Conservation (phyloP, 2,329 filamentous ascomycete species). For the Verticillium nubilum region DNA sequence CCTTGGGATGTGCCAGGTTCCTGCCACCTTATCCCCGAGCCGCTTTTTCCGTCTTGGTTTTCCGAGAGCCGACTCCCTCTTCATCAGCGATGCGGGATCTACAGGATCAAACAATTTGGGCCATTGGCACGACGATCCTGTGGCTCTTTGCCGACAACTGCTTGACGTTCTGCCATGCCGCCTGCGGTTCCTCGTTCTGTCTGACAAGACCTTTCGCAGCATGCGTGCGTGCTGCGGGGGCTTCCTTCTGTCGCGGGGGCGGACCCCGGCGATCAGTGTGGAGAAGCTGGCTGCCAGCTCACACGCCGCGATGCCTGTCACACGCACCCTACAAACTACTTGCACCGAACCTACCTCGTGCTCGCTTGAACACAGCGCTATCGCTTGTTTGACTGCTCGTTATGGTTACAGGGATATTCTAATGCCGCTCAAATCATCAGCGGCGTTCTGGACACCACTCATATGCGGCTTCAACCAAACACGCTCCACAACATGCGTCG, state of each 20-base stretch:
- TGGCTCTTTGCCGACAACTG: background rate
- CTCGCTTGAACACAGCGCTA: too few relatives aligned
- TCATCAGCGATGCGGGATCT: background rate
- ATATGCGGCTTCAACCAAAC: too few relatives aligned
- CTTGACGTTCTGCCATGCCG: background rate
- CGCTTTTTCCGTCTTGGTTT: background rate
- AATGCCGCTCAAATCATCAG: too few relatives aligned
- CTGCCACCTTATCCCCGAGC: background rate
- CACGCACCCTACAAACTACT: too few relatives aligned
- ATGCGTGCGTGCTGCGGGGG: background rate
- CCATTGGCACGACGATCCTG: background rate
- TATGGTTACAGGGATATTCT: too few relatives aligned
- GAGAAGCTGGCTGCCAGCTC: background rate
- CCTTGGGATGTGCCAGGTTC: background rate
- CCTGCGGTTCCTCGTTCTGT: too few relatives aligned
- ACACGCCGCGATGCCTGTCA: background rate
- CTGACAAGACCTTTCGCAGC: background rate
- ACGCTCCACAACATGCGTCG: too few relatives aligned
- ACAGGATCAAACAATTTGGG: background rate
- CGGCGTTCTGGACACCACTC: too few relatives aligned
- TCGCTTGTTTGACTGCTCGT: too few relatives aligned
- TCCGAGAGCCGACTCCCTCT: background rate
- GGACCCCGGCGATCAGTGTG: conserved; percentile 1
- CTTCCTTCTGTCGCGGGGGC: background rate
- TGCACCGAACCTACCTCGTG: too few relatives aligned